Percentiles rank a stretch among this genome's conserved stretches.
Evolutionary conservation across 257 asterid species (phyloP).

Genomic region (Striga asiatica): DNA sequence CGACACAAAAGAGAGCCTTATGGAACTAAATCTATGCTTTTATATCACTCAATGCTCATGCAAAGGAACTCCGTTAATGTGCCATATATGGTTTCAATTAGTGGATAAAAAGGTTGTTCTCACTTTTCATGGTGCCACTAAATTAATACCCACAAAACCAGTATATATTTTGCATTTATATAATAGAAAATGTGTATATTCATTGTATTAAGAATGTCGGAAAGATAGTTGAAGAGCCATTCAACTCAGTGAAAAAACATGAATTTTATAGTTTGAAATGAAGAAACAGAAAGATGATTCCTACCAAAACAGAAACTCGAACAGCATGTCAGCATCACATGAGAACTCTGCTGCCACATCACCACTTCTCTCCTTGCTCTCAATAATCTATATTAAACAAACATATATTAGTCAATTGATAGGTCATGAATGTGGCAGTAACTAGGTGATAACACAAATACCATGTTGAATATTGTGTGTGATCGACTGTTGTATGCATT

Average conservation of each 20-base stretch:
- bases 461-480: conserved; percentile 97
- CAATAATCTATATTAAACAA: conserved; percentile 49
- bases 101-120: neutral
- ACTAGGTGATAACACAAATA: conserved; percentile 21
- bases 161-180: too few species aligned
- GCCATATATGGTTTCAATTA: neutral
- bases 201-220: conserved; percentile 1
- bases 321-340: conserved; percentile 99
- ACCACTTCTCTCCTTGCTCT: conserved; percentile 80
- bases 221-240: neutral
- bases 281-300: conserved; percentile 10
- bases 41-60: neutral
- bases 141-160: neutral
- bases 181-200: neutral
- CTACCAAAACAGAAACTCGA: conserved; percentile 97
- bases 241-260: neutral
- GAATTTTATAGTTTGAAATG: neutral
- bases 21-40: too few species aligned
- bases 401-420: conserved; percentile 15
- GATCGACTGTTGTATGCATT: conserved; percentile 89
- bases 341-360: conserved; percentile 44
- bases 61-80: neutral
- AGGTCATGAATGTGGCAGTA: conserved; percentile 2
- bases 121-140: neutral
- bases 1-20: too few species aligned